These are phyloP conservation scores for Pulveroboletus sp. DNA, from an alignment of 768 basidiomycete species.

Conservation along the genomic window DNA sequence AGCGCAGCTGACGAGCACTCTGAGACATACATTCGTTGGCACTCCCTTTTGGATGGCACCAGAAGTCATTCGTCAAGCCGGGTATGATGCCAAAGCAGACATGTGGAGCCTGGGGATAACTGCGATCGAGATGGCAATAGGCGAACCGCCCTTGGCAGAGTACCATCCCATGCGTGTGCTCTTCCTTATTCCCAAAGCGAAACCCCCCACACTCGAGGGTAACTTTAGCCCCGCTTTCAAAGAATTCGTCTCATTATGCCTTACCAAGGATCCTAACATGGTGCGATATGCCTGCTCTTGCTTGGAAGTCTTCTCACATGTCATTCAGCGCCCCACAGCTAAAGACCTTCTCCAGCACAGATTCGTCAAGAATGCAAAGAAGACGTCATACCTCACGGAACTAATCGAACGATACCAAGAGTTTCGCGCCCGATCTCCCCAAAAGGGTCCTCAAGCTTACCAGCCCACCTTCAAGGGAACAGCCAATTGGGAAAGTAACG, in stretches of 20 bases:
- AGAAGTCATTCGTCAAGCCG: slow-evolving; percentile 95
- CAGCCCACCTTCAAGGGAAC: slow-evolving; percentile 59
- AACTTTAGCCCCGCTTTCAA: slow-evolving; percentile 84
- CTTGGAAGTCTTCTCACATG: slow-evolving; percentile 9
- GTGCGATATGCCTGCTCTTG: slow-evolving; percentile 41
- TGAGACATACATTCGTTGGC: slow-evolving; percentile 96
- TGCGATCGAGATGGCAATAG: slow-evolving; percentile 96
- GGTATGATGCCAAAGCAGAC: slow-evolving; percentile 94
- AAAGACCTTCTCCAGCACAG: slow-evolving; percentile 91
- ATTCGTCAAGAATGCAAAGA: slow-evolving; percentile 83
- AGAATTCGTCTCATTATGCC: slow-evolving; percentile 85
- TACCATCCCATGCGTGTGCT: slow-evolving; percentile 99
- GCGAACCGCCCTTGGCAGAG: slow-evolving; percentile 93
- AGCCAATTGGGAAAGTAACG: slow-evolving; percentile 65
- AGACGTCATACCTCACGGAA: slow-evolving; percentile 81
- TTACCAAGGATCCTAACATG: slow-evolving; percentile 86
- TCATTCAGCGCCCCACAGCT: slow-evolving; percentile 76
- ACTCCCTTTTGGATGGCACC: slow-evolving; percentile 99
- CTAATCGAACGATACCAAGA: slow-evolving; percentile 87
- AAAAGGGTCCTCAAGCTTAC: slow-evolving; percentile 51
- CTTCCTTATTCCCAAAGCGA: slow-evolving; percentile 96
- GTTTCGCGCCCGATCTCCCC: slow-evolving; percentile 60
- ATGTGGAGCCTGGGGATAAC: slow-evolving; percentile 99
- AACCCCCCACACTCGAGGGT: slow-evolving; percentile 88
- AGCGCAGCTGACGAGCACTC: slow-evolving; percentile 90